Evolutionary conservation across 2,329 filamentous ascomycete genomes (phyloP), one percentile per base, ranked within the genome.

Genomic region (Apiospora rasikravindrae): DNA sequence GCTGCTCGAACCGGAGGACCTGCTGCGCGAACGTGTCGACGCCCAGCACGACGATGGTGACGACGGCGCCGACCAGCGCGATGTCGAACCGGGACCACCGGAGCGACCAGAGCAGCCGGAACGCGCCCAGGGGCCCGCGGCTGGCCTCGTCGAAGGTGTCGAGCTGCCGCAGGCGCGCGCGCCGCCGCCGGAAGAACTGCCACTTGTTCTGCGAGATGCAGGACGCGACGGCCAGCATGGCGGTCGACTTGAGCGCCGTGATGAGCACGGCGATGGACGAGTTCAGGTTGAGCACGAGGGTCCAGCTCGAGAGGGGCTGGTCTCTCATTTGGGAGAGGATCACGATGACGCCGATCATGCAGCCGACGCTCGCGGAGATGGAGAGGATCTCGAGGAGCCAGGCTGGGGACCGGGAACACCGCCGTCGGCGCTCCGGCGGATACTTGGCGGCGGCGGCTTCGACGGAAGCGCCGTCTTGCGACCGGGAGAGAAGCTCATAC

Each of bases 121-220:
- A 22, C 1, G 74, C 69, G 4, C 73, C 75, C 4, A 72, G 64
- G 0, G 74, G 70, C 6, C 75, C 75, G 1, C 75, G 71, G 67
- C 73, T 74, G 4, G 75, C 74, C 14, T 75, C 75, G 22, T 77
- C 75, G 19, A 74, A 53, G 11, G 74, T 33, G n/a, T 76, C 75
- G 16, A 77, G 61, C 22, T 77, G 72, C 22, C 37, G 33, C n/a
- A 77, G 71, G 22, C 45, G 40, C 40, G 53, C 49, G 3, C 68
- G 69, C 5, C 61, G 42, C 19, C 26, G 26, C 10, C 45, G 68
- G 69, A 75, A 77, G 53, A 74, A 70, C 33, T 72, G 42, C 75
- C 75, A 77, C 45, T 77, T 77, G 44, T 53, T 66, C 70, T 77
- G 75, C 19, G 72, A 72, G 45, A 77, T 61, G 71, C 72, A 73